phyloP scores from a whole-genome alignment of 495 filamentous ascomycete species.

The Paragyromitra xinjiangensis region DNA sequence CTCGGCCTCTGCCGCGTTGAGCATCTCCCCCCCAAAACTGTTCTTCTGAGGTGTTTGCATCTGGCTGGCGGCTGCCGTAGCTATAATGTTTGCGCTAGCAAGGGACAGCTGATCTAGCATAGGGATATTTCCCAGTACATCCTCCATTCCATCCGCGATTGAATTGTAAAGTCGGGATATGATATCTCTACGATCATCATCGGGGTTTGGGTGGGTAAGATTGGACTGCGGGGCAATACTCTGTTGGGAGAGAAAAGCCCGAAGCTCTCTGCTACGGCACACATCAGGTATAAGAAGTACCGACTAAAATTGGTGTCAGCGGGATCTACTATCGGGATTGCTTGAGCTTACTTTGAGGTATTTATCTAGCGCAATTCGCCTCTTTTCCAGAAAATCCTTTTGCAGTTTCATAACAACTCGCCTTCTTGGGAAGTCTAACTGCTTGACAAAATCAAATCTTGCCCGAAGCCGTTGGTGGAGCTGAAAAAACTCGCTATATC shows the following conservation, averaged over 20 bases:
- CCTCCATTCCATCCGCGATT: conserved; percentile 97
- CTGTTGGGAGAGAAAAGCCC: conserved; percentile 91
- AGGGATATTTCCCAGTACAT: conserved; percentile 93
- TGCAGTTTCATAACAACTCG: conserved; percentile 96
- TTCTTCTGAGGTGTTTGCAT: conserved; percentile 66
- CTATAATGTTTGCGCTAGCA: conserved; percentile 90
- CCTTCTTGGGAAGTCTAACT: conserved; percentile 89
- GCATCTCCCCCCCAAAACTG: conserved; percentile 65
- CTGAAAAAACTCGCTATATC: conserved; percentile 97
- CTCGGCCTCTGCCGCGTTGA: conserved; percentile 86
- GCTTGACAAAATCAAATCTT: conserved; percentile 83
- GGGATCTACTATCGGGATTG: conserved; percentile 4
- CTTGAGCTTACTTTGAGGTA: conserved; percentile 72
- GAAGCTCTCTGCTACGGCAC: conserved; percentile 89
- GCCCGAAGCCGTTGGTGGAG: conserved; percentile 87
- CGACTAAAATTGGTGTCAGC: conserved; percentile 55
- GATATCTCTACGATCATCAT: conserved; percentile 80
- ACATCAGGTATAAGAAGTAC: conserved; percentile 89
- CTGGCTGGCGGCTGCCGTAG: conserved; percentile 78
- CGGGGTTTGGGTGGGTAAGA: conserved; percentile 17
- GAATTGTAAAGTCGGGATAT: conserved; percentile 95
- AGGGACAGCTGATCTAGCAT: conserved; percentile 93
- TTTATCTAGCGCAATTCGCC: conserved; percentile 79
- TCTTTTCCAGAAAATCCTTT: conserved; percentile 91
- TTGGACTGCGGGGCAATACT: conserved; percentile 68